Conservation (phyloP, 2,329 filamentous ascomycete genomes). For the Lachnellula subtilissima region DNA sequence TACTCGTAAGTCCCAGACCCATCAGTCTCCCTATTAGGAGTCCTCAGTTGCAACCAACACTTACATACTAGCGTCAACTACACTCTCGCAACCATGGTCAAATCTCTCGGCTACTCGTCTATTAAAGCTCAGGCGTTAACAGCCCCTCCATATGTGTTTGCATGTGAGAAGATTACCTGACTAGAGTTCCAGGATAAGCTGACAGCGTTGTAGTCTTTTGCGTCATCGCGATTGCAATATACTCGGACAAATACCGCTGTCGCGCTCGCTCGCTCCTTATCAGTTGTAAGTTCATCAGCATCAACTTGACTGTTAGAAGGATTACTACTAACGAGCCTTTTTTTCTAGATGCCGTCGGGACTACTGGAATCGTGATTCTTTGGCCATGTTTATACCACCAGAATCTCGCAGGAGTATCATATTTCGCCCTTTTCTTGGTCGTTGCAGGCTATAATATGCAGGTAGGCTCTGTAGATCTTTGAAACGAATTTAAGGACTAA, state of each 20-base stretch:
- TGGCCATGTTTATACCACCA: slow-evolving; percentile 7
- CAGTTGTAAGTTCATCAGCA: not conserved
- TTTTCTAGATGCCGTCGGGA: slow-evolving; percentile 1
- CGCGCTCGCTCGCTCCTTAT: slow-evolving; percentile 8
- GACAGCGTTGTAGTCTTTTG: not conserved
- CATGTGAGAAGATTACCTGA: not conserved
- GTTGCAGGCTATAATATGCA: slow-evolving; percentile 82
- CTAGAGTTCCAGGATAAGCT: too few species aligned
- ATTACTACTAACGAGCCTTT: not conserved
- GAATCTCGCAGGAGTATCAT: slow-evolving; percentile 56
- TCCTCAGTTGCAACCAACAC: not conserved
- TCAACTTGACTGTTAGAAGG: not conserved
- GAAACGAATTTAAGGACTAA: slow-evolving; percentile 50
- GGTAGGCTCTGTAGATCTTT: slow-evolving; percentile 54
- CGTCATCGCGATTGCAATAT: slow-evolving; percentile 5
- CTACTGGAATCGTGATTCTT: slow-evolving; percentile 5
- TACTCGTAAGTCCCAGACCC: slow-evolving; percentile 18
- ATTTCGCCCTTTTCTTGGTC: slow-evolving; percentile 75
- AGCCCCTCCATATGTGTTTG: slow-evolving; percentile 30
- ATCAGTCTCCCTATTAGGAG: not conserved
- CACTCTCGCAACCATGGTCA: slow-evolving; percentile 36
- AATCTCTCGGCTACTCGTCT: slow-evolving; percentile 30
- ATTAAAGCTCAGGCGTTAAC: slow-evolving; percentile 31
- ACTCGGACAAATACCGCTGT: slow-evolving; percentile 7
- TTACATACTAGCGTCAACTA: slow-evolving; percentile 23